Conservation (phyloP, 352 stramenopile genomes). For the Globisporangium acanthophoron region DNA sequence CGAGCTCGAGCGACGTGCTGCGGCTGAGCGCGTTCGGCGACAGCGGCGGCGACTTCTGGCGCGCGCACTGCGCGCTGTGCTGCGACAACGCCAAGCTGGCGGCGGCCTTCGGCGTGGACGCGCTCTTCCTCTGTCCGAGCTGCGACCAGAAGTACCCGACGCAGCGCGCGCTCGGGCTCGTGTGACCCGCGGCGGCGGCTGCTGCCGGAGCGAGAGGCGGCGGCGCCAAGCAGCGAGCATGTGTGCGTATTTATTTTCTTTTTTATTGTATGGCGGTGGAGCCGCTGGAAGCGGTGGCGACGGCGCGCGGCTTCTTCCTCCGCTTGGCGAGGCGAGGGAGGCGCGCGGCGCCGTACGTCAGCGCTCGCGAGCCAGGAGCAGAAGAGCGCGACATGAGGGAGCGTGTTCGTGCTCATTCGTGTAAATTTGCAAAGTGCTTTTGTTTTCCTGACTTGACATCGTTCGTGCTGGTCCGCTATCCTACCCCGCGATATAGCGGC, state of each 20-base stretch:
- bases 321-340: too few species aligned
- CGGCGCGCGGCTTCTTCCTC: too few species aligned
- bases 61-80: conserved; percentile 55
- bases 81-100: conserved; percentile 32
- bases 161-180: conserved; percentile 50
- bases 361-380: too few species aligned
- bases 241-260: conserved; percentile 2
- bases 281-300: too few species aligned
- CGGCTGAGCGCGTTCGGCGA: conserved; percentile 29
- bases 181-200: conserved; percentile 17
- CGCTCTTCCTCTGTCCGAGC: conserved; percentile 57
- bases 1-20: conserved; percentile 41
- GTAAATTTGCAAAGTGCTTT: too few species aligned
- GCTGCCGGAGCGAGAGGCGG: neutral
- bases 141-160: conserved; percentile 84
- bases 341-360: too few species aligned
- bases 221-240: neutral
- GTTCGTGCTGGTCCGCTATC: too few species aligned
- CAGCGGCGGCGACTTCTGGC: conserved; percentile 27
- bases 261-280: neutral
- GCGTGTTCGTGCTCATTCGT: too few species aligned
- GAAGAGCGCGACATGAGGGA: too few species aligned
- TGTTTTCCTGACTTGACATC: too few species aligned
- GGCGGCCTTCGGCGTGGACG: conserved; percentile 33
- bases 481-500: too few species aligned